These are phyloP conservation scores for Metarhizium album DNA, from an alignment of 2,329 filamentous ascomycete genomes.

Conservation along the genomic window DNA sequence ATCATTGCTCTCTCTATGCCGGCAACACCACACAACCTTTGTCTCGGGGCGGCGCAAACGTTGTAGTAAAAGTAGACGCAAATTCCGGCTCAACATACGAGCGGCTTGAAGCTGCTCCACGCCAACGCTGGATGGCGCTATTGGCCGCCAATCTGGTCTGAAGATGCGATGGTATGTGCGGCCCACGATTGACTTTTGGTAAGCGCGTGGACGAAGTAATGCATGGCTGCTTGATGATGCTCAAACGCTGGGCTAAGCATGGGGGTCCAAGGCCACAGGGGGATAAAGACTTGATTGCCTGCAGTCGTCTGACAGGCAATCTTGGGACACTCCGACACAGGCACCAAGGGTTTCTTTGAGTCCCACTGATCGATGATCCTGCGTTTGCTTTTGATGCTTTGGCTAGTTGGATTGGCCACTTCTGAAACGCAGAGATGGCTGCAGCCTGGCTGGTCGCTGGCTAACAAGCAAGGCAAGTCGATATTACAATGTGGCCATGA, in stretches of 20 bases:
- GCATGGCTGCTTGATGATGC: background rate
- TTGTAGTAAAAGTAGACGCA: no score
- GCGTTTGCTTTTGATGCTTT: background rate
- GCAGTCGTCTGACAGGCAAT: background rate
- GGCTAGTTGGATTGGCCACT: background rate
- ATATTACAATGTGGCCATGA: no score
- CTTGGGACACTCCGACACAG: background rate
- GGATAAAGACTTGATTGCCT: background rate
- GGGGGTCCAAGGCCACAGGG: background rate
- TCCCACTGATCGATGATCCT: background rate
- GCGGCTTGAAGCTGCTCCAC: no score
- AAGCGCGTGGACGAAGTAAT: background rate
- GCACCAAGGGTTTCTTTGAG: background rate
- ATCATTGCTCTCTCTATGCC: no score
- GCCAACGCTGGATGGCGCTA: background rate
- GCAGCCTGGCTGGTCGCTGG: background rate
- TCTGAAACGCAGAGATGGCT: background rate
- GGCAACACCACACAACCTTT: no score
- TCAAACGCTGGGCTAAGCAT: background rate
- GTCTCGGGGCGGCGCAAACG: no score
- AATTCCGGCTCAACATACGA: no score
- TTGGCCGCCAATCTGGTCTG: background rate
- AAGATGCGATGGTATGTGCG: background rate
- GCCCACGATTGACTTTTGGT: background rate
- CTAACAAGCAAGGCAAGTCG: no score